These are phyloP conservation scores for Zychaea mexicana DNA, from an alignment of 371 early-diverging fungal genomes.

Conservation along the genomic window DNA sequence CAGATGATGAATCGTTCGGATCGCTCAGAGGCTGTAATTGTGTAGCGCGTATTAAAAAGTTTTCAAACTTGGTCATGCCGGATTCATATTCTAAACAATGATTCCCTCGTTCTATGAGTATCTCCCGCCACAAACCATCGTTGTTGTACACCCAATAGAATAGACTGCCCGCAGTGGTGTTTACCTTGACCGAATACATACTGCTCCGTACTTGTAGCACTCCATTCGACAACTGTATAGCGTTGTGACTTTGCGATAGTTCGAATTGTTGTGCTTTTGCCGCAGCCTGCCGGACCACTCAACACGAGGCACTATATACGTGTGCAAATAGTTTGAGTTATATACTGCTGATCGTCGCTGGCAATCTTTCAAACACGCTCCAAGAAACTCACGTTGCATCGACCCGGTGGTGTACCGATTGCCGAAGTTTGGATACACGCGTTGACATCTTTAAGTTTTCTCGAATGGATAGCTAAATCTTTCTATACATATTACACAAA, in stretches of 20 bases:
- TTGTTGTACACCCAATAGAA: no score
- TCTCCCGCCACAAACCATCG: no score
- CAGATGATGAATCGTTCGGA: slow-evolving; percentile 4
- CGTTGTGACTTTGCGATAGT: slow-evolving; percentile 20
- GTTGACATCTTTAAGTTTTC: slow-evolving; percentile 21
- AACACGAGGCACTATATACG: slow-evolving; percentile 26
- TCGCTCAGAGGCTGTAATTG: not conserved
- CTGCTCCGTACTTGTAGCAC: not conserved
- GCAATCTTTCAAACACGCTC: not conserved
- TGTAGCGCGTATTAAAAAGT: slow-evolving; percentile 20
- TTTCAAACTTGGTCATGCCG: slow-evolving; percentile 16
- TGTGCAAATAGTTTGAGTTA: no score
- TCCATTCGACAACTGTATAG: slow-evolving; percentile 37
- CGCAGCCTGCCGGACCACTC: slow-evolving; percentile 39
- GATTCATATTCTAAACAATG: slow-evolving; percentile 18
- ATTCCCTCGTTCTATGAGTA: not conserved
- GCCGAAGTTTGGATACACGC: slow-evolving; percentile 17
- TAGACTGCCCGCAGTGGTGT: no score
- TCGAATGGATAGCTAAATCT: slow-evolving; percentile 22
- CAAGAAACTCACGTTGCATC: slow-evolving; percentile 7
- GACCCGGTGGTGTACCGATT: not conserved
- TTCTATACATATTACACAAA: slow-evolving; percentile 8
- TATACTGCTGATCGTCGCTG: not conserved
- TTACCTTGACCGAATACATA: not conserved
- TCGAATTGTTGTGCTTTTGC: slow-evolving; percentile 41